These are phyloP conservation scores for Exophiala phaeomuriformis DNA, from an alignment of 2,329 filamentous ascomycete species.

Conservation along the genomic window DNA sequence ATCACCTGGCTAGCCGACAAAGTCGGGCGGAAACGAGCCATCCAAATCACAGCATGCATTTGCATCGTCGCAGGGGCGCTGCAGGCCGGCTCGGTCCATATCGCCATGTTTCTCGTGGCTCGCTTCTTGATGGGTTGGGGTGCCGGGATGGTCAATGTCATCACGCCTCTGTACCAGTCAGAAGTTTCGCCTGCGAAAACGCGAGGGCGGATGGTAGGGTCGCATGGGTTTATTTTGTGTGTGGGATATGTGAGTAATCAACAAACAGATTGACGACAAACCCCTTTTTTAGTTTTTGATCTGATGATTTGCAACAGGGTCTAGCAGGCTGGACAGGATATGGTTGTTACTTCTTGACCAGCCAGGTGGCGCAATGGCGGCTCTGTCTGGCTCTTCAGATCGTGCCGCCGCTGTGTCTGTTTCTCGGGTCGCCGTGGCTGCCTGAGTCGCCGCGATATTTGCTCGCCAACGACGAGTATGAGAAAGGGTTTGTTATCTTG, in stretches of 20 bases:
- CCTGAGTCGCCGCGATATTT: slow-evolving; percentile 11
- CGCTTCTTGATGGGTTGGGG: slow-evolving; percentile 19
- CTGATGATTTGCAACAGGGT: slow-evolving; percentile 1
- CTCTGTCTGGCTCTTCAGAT: slow-evolving; percentile 8
- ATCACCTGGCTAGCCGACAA: slow-evolving; percentile 15
- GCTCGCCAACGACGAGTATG: slow-evolving; percentile 2
- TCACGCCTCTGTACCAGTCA: slow-evolving; percentile 14
- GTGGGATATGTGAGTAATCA: slow-evolving; percentile 10
- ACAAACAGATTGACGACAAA: background rate
- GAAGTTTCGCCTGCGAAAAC: slow-evolving; percentile 14
- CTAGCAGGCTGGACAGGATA: slow-evolving; percentile 18
- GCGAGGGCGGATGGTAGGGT: slow-evolving; percentile 33
- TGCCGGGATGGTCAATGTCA: slow-evolving; percentile 13
- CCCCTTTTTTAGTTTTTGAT: background rate
- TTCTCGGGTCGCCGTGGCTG: slow-evolving; percentile 8
- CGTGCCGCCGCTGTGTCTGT: slow-evolving; percentile 5
- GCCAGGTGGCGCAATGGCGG: slow-evolving; percentile 19
- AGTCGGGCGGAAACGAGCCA: slow-evolving; percentile 16
- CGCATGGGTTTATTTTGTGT: slow-evolving; percentile 15
- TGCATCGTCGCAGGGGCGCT: slow-evolving; percentile 17
- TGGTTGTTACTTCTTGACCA: slow-evolving; percentile 10
- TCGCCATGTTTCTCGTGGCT: slow-evolving; percentile 23
- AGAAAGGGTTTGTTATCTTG: slow-evolving; percentile 25
- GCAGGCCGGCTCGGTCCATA: slow-evolving; percentile 20
- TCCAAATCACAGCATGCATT: slow-evolving; percentile 15